Conservation (phyloP, 139 green algal genomes). For the Nannochloris sp. region DNA sequence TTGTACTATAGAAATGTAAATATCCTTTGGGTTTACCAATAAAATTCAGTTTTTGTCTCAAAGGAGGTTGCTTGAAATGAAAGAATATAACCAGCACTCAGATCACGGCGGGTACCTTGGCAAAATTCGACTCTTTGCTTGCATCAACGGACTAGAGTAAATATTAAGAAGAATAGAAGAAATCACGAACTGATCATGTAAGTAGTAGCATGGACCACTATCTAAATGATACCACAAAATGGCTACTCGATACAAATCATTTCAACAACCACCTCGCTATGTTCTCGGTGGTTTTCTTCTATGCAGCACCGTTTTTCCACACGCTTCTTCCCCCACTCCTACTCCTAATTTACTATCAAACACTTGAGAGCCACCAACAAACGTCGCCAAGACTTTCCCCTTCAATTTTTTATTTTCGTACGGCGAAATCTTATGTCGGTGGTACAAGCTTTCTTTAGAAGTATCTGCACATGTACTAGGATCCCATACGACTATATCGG, state of each 20-base stretch:
- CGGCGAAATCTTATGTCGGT: constrained; percentile 68
- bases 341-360: constrained; percentile 16
- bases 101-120: too few relatives aligned
- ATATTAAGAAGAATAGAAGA: not conserved
- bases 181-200: not conserved
- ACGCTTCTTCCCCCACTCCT: not conserved
- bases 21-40: too few relatives aligned
- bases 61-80: too few relatives aligned
- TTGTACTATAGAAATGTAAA: too few relatives aligned
- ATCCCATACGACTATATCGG: constrained; percentile 87
- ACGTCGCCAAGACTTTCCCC: constrained; percentile 63
- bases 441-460: constrained; percentile 23
- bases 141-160: not conserved
- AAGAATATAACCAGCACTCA: too few relatives aligned
- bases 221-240: not conserved
- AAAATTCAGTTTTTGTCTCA: too few relatives aligned
- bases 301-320: not conserved
- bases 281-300: not conserved
- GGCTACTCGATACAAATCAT: not conserved
- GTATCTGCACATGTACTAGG: constrained; percentile 62
- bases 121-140: too few relatives aligned
- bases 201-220: not conserved
- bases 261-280: too few relatives aligned
- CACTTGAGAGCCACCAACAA: constrained; percentile 60
- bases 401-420: constrained; percentile 46